Base-by-base conservation (phyloP, 2,329 filamentous ascomycete genomes). In the Cytospora schulzeri region DNA sequence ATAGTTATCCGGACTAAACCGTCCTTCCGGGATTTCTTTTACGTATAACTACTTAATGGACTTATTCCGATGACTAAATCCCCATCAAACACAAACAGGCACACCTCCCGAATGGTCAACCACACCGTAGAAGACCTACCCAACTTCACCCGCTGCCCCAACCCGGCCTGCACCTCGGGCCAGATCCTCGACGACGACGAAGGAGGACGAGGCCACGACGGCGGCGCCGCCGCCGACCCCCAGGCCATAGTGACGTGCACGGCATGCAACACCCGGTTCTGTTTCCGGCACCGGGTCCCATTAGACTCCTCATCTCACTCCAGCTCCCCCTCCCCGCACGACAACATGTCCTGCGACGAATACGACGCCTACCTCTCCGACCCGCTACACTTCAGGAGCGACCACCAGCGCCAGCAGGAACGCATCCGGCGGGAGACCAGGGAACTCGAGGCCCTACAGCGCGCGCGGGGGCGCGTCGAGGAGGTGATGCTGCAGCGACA, bases 391-490 rank as follows among this genome's bases (percentile, higher is more conserved):
- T 70, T 70, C 33, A 53, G 50, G 29, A 65, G 63, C 60, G 31
- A 53, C 69, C 68, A 71, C 61, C 71, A 71, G 54, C 66, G 64
- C 56, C 77, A 75, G 57, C 79, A 75, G 68, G 79, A 76, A 64
- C 51, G 31, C 22, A 60, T 28, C 2, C 48, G 52, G 29, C 11
- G 26, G 14, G 74, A 79, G 28, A 78, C 77, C 17, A 79, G 80
- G 67, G 62, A 52, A 15, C 33, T 41, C 26, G 35, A 14, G 14
- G 74, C 78, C 29, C 74, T 77, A 60, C 75, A 74, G 3, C 76
- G 77, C 55, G 79, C 80, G n/a, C 78, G 81, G 17, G 77, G 78
- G 17, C 78, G 77, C 19, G 67, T 74, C 15, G 74, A 76, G 53
- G 15, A 12, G 8, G n/a, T 26, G 4, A 24, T 61, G 57, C 53